These are phyloP conservation scores for Ophiorrhiza pumila DNA, from an alignment of 257 asterid species.

Conservation along the genomic window DNA sequence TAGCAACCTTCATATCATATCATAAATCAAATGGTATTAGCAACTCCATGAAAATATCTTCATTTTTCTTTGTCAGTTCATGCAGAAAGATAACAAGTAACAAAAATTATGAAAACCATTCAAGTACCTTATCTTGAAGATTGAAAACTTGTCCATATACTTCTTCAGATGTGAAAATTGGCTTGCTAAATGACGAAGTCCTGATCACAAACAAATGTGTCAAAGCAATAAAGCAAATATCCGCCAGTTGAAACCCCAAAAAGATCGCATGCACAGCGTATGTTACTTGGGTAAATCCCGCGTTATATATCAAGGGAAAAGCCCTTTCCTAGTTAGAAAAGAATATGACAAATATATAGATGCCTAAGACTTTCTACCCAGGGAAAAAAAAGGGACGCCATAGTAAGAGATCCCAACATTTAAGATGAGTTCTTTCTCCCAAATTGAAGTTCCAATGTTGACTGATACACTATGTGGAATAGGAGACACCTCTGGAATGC, in stretches of 20 bases:
- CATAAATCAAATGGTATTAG: not conserved
- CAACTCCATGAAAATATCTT: not conserved
- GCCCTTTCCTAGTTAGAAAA: not conserved
- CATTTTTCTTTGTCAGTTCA: not conserved
- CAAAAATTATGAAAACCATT: not conserved
- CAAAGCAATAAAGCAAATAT: not conserved
- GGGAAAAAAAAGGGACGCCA: not conserved
- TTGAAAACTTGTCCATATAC: constrained; percentile 59
- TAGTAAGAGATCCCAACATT: not conserved
- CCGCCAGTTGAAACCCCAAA: not conserved
- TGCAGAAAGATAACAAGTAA: constrained; percentile 8
- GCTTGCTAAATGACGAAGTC: constrained; percentile 57
- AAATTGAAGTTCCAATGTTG: not conserved
- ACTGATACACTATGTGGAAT: not conserved
- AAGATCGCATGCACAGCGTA: not conserved
- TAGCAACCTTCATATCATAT: constrained; percentile 48
- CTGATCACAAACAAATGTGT: constrained; percentile 40
- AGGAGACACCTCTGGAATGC: not conserved
- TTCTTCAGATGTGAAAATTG: constrained; percentile 88
- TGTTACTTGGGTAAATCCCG: not conserved
- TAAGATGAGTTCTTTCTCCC: not conserved
- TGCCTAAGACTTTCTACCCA: not conserved
- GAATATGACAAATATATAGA: not conserved
- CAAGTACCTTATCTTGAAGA: constrained; percentile 81
- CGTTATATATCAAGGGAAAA: not conserved